Percentiles rank a stretch among this genome's conserved stretches.
Conservation (phyloP, 2,329 filamentous ascomycete genomes). For the Tricladium varicosporioides region DNA sequence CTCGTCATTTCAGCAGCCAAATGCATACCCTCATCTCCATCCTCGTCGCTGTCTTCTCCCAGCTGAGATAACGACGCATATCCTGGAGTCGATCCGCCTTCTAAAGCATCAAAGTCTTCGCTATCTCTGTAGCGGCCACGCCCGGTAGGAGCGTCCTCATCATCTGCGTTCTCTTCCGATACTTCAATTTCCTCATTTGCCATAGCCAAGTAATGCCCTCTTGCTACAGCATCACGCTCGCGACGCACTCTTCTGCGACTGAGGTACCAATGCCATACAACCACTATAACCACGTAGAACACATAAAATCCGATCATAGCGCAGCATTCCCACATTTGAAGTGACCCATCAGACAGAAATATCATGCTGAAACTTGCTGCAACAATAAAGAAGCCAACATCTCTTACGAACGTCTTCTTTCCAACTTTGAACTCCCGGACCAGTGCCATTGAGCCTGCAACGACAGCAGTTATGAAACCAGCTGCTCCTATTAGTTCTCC, state of each 20-base stretch:
- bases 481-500: conserved; percentile 94
- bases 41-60: conserved; percentile 43
- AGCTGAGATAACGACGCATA: conserved; percentile 42
- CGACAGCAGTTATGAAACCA: conserved; percentile 93
- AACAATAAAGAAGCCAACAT: conserved; percentile 88
- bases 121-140: conserved; percentile 29
- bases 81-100: conserved; percentile 29
- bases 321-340: conserved; percentile 86
- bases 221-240: conserved; percentile 67
- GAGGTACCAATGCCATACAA: conserved; percentile 87
- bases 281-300: conserved; percentile 85
- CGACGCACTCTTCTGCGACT: conserved; percentile 58
- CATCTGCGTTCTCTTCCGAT: conserved; percentile 63
- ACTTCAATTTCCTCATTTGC: conserved; percentile 51
- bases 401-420: conserved; percentile 83
- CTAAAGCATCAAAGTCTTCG: conserved; percentile 33
- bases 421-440: conserved; percentile 94
- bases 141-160: conserved; percentile 46
- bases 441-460: conserved; percentile 94
- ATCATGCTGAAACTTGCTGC: conserved; percentile 84
- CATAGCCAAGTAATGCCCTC: conserved; percentile 69
- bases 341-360: conserved; percentile 79
- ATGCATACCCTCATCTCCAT: conserved; percentile 58
- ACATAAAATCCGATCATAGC: conserved; percentile 89
- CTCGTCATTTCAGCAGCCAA: conserved; percentile 81